Conservation (phyloP, 345 rosid genomes). For the Brassica rapa region DNA sequence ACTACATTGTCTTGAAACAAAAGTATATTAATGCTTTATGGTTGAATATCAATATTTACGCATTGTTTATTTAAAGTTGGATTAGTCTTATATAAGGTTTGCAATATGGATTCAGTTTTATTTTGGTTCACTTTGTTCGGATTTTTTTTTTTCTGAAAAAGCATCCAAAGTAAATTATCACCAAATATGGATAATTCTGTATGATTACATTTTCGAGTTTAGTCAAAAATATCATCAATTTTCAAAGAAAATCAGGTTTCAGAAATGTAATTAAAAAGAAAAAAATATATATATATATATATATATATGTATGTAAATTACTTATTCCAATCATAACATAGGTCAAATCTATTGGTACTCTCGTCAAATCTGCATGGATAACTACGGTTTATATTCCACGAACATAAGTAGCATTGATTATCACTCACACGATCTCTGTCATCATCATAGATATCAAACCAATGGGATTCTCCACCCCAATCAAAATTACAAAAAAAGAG, state of each 20-base stretch:
- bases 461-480: not conserved
- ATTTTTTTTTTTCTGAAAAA: not conserved
- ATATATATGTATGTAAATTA: no score
- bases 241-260: not conserved
- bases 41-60: not conserved
- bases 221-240: not conserved
- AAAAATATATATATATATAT: no score
- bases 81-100: not conserved
- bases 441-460: not conserved
- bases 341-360: no score
- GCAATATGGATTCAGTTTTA: not conserved
- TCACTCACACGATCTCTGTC: not conserved
- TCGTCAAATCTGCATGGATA: no score
- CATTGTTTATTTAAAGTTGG: not conserved
- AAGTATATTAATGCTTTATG: not conserved
- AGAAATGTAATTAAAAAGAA: not conserved
- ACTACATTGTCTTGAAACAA: not conserved
- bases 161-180: not conserved
- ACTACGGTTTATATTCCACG: not conserved
- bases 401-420: not conserved
- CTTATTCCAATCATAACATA: no score
- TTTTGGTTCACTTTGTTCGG: not conserved
- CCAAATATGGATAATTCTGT: not conserved
- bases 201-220: no score
- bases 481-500: not conserved